A percentile compares a stretch with the other conserved stretches of the same genome.
phyloP scores from a whole-genome alignment of 345 rosid genomes.

The rapeseed (Brassica napus) region DNA sequence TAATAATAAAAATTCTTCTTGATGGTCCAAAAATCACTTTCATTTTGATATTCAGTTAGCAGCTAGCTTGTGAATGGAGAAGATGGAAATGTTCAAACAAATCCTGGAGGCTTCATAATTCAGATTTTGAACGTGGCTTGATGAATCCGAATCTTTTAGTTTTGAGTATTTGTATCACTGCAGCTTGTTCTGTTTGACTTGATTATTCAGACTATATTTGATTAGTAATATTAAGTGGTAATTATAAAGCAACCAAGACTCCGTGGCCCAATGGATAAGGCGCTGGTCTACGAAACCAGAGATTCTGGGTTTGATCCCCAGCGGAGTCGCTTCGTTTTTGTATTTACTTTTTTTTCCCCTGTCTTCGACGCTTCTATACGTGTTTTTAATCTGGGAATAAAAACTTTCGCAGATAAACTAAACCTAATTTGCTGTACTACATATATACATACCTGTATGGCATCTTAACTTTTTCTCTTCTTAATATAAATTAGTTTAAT shows the following conservation, averaged over 20 bases:
- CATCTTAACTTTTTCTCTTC: neutral
- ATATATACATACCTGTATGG: neutral
- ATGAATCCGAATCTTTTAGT: neutral
- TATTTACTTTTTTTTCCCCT: neutral
- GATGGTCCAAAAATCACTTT: too few species aligned
- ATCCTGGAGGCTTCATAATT: neutral
- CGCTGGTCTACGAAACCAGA: constrained; percentile 93
- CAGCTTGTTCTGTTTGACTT: too few species aligned
- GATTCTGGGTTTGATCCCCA: constrained; percentile 75
- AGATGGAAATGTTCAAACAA: neutral
- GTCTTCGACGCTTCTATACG: neutral
- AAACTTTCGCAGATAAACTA: neutral
- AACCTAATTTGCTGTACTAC: neutral
- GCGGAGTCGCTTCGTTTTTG: neutral
- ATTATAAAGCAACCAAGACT: constrained; percentile 19
- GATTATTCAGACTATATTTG: too few species aligned
- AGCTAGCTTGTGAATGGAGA: too few species aligned
- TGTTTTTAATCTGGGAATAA: neutral
- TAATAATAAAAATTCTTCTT: too few species aligned
- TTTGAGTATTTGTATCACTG: too few species aligned
- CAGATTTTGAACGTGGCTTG: neutral
- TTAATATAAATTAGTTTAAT: neutral
- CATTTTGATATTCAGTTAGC: too few species aligned
- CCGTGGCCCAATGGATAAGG: constrained; percentile 91
- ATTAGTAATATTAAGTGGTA: too few species aligned